These are phyloP conservation scores for Incumbomyces delicatus DNA, from an alignment of 2,329 filamentous ascomycete species.

Conservation along the genomic window DNA sequence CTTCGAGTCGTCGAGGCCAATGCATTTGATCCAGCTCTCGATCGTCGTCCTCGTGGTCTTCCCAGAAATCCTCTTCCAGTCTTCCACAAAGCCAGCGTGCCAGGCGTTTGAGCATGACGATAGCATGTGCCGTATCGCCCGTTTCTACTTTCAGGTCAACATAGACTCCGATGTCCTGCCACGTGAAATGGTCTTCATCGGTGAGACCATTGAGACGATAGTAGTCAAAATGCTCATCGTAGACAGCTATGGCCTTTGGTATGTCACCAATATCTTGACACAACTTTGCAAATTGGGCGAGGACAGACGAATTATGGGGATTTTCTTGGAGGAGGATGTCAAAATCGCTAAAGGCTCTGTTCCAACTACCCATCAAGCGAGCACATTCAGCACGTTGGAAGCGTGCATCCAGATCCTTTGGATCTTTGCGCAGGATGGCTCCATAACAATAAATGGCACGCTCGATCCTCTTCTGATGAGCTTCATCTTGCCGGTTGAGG, in stretches of 20 bases:
- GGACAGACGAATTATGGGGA: constrained; percentile 45
- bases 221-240: constrained; percentile 43
- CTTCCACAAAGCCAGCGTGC: constrained; percentile 77
- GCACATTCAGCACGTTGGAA: constrained; percentile 48
- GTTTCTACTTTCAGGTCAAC: constrained; percentile 66
- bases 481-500: constrained; percentile 35
- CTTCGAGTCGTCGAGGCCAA: constrained; percentile 52
- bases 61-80: constrained; percentile 66
- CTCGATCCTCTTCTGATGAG: constrained; percentile 32
- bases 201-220: constrained; percentile 34
- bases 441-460: constrained; percentile 45
- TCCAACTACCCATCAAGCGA: constrained; percentile 39
- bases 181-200: constrained; percentile 44
- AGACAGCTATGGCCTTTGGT: constrained; percentile 39
- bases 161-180: constrained; percentile 80
- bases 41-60: constrained; percentile 53
- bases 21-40: constrained; percentile 83
- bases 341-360: constrained; percentile 41
- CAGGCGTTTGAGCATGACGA: constrained; percentile 59
- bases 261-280: constrained; percentile 44
- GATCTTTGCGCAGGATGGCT: constrained; percentile 45
- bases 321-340: constrained; percentile 44
- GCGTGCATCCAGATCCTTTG: constrained; percentile 43
- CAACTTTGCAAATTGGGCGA: constrained; percentile 48
- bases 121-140: constrained; percentile 50